These are phyloP conservation scores for Diospyros lotus DNA, from an alignment of 148 eudicot species.

Conservation along the genomic window DNA sequence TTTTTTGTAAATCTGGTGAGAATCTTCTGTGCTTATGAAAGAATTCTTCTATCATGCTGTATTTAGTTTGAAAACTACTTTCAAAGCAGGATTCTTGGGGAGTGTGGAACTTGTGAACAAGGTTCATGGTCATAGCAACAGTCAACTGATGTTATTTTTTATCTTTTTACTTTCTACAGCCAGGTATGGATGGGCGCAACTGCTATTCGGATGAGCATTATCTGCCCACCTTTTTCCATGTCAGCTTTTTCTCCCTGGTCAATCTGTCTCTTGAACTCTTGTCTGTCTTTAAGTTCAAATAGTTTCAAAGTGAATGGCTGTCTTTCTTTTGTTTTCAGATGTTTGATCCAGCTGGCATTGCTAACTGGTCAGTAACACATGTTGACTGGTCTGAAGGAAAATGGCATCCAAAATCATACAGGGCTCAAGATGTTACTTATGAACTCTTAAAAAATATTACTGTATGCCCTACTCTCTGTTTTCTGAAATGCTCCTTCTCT, in stretches of 20 bases:
- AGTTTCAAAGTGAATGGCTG: not conserved
- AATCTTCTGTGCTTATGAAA: not conserved
- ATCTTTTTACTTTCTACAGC: slow-evolving; percentile 41
- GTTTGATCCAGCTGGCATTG: slow-evolving; percentile 73
- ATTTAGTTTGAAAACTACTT: not conserved
- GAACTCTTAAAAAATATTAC: slow-evolving; percentile 66
- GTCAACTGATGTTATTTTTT: not conserved
- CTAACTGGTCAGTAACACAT: slow-evolving; percentile 88
- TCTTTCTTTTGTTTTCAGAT: slow-evolving; percentile 35
- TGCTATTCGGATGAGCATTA: slow-evolving; percentile 94
- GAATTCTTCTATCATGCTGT: not conserved
- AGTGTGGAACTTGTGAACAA: not conserved
- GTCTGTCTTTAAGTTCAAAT: not conserved
- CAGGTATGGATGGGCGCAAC: slow-evolving; percentile 71
- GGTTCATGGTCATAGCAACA: slow-evolving; percentile 7
- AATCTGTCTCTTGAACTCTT: not conserved
- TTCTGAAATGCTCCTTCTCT: no score
- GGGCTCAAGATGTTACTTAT: slow-evolving; percentile 53
- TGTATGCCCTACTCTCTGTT: slow-evolving; percentile 31
- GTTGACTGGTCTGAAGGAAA: slow-evolving; percentile 95
- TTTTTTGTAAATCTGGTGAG: slow-evolving; percentile 8
- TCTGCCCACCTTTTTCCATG: slow-evolving; percentile 80
- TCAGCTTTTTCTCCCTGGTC: slow-evolving; percentile 29
- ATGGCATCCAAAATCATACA: slow-evolving; percentile 95
- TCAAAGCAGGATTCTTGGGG: not conserved